These are phyloP conservation scores for Umbilicaria muhlenbergii DNA, from an alignment of 495 filamentous ascomycete species.

Conservation along the genomic window DNA sequence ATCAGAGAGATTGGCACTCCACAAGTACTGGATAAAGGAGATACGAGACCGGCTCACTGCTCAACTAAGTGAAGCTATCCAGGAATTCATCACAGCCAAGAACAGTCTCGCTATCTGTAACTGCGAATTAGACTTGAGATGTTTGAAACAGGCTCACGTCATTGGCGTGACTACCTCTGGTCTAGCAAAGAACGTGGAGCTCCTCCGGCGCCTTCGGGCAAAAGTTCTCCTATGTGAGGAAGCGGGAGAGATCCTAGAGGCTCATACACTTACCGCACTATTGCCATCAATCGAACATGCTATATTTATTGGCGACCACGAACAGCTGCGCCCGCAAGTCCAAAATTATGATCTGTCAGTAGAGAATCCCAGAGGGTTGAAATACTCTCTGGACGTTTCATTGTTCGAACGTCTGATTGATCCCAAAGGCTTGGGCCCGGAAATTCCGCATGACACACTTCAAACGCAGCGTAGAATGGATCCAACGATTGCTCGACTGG, in stretches of 20 bases:
- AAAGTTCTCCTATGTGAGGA: constrained; percentile 70
- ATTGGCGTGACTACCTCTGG: constrained; percentile 66
- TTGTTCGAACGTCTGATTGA: constrained; percentile 55
- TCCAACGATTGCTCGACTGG: constrained; percentile 45
- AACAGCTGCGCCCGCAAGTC: constrained; percentile 55
- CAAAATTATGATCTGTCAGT: constrained; percentile 45
- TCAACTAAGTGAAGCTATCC: constrained; percentile 23
- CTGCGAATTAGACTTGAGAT: constrained; percentile 21
- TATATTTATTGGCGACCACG: constrained; percentile 67
- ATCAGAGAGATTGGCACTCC: constrained; percentile 13
- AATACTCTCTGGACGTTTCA: constrained; percentile 47
- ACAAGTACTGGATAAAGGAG: constrained; percentile 31
- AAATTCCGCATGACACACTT: constrained; percentile 39
- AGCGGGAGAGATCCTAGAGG: constrained; percentile 62
- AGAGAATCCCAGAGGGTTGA: constrained; percentile 36
- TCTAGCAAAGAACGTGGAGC: constrained; percentile 45
- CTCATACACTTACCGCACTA: constrained; percentile 51
- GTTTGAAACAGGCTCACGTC: constrained; percentile 31
- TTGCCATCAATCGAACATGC: constrained; percentile 55
- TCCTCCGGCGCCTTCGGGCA: constrained; percentile 40
- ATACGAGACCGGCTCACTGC: constrained; percentile 19
- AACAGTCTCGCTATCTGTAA: constrained; percentile 12
- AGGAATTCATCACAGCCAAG: constrained; percentile 15
- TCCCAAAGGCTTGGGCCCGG: constrained; percentile 13
- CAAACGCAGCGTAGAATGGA: constrained; percentile 66